Base-by-base conservation (phyloP, 2,329 filamentous ascomycete genomes). In the Diaporthe sp. region DNA sequence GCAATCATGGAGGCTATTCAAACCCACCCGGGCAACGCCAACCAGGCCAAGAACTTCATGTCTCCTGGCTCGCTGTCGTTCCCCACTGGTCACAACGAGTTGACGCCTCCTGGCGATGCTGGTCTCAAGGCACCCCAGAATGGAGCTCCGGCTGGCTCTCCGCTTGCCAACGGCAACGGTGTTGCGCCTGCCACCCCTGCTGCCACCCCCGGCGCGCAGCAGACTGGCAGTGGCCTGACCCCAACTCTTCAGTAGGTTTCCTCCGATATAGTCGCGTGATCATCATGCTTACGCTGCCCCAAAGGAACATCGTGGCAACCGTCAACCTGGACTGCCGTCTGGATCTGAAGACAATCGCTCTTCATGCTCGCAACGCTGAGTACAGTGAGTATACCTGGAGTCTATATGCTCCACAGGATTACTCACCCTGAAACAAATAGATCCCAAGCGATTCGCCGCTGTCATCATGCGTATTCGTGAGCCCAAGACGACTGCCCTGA, bases 391-490 rank as follows among this genome's bases (percentile, higher is more conserved):
- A 76, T 70, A 70, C 61, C 72, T 47, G 60, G 75, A 66, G 55
- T 50, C 68, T 66, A 10, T 13, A 57, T 69, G 55, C 68, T 69
- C 72, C 55, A 30, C 60, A 58, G 54, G 68, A 50, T 72, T 74
- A 40, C 72, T 76, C 68, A 76, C 75, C 40, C 33, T 69, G 35
- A 40, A 35, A 12, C 10, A 52, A 52, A 38, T 45, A 76, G 75
- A 76, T 45, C 75, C 75, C 13, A 76, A 97, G 95, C 96, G 96
- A 93, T 98, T 98, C 83, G 97, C 96, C 80, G 96, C 96, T 83
- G 96, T 98, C 78, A 98, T 99, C 85, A 98, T 99, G 97, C 95
- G 97, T 88, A 99, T 99, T 80, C 96, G 97, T 82, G 97, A 99
- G 82, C 97, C 97, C 76, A 99, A 99, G 89, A 99, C 97, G 6